A percentile compares a stretch with the other conserved stretches of the same genome.
phyloP scores from a whole-genome alignment of 371 early-diverging fungal species.

The Rozella allomycis region DNA sequence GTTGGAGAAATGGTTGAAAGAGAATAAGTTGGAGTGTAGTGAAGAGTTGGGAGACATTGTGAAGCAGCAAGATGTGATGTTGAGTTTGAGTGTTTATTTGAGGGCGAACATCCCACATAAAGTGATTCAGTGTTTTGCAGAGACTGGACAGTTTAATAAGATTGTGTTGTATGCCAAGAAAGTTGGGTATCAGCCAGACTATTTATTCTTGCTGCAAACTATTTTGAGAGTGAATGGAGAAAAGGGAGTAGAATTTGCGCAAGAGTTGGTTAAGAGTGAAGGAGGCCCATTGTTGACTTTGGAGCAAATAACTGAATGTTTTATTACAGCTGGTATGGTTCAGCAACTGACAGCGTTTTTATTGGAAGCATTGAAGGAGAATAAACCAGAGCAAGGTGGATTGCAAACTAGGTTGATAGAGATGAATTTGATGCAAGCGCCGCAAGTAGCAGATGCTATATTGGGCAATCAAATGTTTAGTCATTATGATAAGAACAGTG shows the following conservation, averaged over 20 bases:
- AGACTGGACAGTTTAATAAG: slow-evolving; percentile 83
- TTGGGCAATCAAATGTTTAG: slow-evolving; percentile 80
- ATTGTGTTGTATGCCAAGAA: slow-evolving; percentile 83
- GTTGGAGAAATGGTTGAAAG: slow-evolving; percentile 93
- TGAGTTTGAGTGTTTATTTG: slow-evolving; percentile 82
- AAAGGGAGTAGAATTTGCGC: slow-evolving; percentile 79
- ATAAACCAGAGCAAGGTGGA: slow-evolving; percentile 65
- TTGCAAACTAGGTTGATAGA: slow-evolving; percentile 89
- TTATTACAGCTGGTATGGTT: slow-evolving; percentile 72
- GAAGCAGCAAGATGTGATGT: slow-evolving; percentile 62
- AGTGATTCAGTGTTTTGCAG: slow-evolving; percentile 82
- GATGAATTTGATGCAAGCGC: slow-evolving; percentile 86
- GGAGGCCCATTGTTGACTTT: slow-evolving; percentile 57
- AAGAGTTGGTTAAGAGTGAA: slow-evolving; percentile 56
- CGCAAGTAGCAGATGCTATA: slow-evolving; percentile 95
- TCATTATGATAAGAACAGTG: slow-evolving; percentile 72
- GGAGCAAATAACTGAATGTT: slow-evolving; percentile 75
- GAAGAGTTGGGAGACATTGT: slow-evolving; percentile 95
- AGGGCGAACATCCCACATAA: slow-evolving; percentile 80
- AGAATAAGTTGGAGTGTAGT: slow-evolving; percentile 88
- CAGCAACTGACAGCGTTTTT: slow-evolving; percentile 90
- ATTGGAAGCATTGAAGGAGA: slow-evolving; percentile 75
- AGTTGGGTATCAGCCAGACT: slow-evolving; percentile 80
- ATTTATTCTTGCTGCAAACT: slow-evolving; percentile 58
- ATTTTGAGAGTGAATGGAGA: slow-evolving; percentile 76